These are phyloP conservation scores for Thalassiosira hispida DNA, from an alignment of 352 stramenopile genomes.

Conservation along the genomic window DNA sequence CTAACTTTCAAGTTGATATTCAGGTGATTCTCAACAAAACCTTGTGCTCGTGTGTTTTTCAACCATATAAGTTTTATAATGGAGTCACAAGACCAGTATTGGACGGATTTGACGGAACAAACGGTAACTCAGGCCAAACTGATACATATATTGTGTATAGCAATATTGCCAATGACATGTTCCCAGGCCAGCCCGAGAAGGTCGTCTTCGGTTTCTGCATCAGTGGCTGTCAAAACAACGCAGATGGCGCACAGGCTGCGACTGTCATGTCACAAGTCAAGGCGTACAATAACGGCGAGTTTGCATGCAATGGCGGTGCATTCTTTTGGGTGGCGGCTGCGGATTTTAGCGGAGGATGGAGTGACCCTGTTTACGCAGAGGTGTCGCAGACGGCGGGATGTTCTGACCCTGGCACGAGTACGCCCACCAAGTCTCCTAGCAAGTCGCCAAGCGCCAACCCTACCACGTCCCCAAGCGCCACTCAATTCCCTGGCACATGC, in stretches of 20 bases:
- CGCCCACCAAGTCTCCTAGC: no score
- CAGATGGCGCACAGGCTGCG: conserved; percentile 29
- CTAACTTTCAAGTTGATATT: no score
- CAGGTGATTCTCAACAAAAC: no score
- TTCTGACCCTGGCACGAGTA: no score
- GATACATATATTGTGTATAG: conserved; percentile 28
- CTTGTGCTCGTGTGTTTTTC: no score
- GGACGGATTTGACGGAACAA: conserved; percentile 29
- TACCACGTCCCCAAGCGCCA: no score
- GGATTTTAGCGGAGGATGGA: conserved; percentile 62
- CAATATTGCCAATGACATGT: conserved; percentile 58
- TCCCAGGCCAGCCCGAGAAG: conserved; percentile 30
- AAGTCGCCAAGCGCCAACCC: no score
- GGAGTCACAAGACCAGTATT: conserved; percentile 49
- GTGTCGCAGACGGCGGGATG: not conserved
- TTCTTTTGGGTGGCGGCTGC: conserved; percentile 72
- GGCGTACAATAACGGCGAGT: conserved; percentile 38
- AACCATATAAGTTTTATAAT: conserved; percentile 65
- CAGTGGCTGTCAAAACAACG: conserved; percentile 59
- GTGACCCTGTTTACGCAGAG: conserved; percentile 33
- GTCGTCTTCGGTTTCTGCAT: conserved; percentile 80
- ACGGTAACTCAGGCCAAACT: conserved; percentile 17
- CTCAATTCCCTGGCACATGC: no score
- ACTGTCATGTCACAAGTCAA: conserved; percentile 49
- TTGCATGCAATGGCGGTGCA: conserved; percentile 65